Percentiles rank a stretch among this genome's conserved stretches.
Conservation (phyloP, 2,329 filamentous ascomycete genomes). For the Anthostomella pinea region DNA sequence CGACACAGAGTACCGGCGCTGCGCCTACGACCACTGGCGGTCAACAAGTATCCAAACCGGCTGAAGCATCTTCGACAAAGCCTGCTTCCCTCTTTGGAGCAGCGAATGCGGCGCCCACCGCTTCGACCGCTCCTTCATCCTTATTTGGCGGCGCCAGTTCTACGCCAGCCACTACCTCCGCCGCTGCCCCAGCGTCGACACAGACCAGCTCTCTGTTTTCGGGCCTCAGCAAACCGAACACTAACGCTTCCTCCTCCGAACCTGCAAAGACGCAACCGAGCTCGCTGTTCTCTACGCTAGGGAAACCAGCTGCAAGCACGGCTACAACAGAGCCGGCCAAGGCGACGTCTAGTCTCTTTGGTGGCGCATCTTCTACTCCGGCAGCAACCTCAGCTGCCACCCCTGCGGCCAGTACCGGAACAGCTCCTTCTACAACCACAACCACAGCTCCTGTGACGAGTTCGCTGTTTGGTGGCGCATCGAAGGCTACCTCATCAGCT, state of each 20-base stretch:
- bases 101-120: constrained; percentile 9
- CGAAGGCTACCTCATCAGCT: constrained; percentile 33
- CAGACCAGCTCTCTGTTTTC: constrained; percentile 21
- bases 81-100: constrained; percentile 23
- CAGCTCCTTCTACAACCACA: constrained; percentile 30
- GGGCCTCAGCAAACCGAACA: constrained; percentile 17
- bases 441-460: constrained; percentile 31
- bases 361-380: constrained; percentile 22
- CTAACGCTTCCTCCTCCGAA: constrained; percentile 25
- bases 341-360: constrained; percentile 28
- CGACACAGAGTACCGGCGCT: constrained; percentile 12
- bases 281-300: constrained; percentile 27
- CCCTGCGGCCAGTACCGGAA: constrained; percentile 19
- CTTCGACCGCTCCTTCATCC: constrained; percentile 23
- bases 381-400: constrained; percentile 24
- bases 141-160: constrained; percentile 17
- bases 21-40: constrained; percentile 16
- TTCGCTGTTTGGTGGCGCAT: constrained; percentile 29
- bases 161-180: constrained; percentile 13
- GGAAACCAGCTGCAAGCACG: constrained; percentile 18
- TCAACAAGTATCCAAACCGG: constrained; percentile 23
- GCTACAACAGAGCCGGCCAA: constrained; percentile 29
- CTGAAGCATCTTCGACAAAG: constrained; percentile 21
- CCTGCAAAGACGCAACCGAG: constrained; percentile 26
- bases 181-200: constrained; percentile 18